These are phyloP conservation scores for Kazachstania psychrophila DNA, from an alignment of 805 yeast species.

Conservation along the genomic window DNA sequence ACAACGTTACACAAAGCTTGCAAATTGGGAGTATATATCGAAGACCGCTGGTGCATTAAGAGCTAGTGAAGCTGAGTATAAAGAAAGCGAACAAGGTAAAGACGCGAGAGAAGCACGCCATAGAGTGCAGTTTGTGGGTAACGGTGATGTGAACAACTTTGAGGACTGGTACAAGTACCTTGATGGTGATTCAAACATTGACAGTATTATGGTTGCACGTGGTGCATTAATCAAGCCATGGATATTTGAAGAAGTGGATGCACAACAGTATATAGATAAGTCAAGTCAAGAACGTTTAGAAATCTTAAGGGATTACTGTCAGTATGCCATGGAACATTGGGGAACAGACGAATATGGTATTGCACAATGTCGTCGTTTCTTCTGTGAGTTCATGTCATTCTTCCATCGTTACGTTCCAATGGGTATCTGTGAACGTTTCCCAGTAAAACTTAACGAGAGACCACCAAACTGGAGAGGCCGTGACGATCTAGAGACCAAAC, in stretches of 20 bases:
- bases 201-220: conserved; percentile 94
- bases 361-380: conserved; percentile 73
- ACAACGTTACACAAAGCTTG: conserved; percentile 84
- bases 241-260: conserved; percentile 93
- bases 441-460: conserved; percentile 84
- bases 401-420: conserved; percentile 92
- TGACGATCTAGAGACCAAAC: conserved; percentile 80
- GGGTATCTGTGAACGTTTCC: conserved; percentile 81
- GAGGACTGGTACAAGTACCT: conserved; percentile 81
- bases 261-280: conserved; percentile 84
- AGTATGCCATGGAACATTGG: conserved; percentile 91
- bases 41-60: conserved; percentile 63
- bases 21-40: conserved; percentile 85
- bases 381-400: conserved; percentile 91
- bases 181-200: conserved; percentile 53
- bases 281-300: conserved; percentile 83
- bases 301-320: conserved; percentile 56
- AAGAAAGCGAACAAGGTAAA: conserved; percentile 57
- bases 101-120: conserved; percentile 48
- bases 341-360: conserved; percentile 95
- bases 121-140: conserved; percentile 80
- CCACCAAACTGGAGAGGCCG: conserved; percentile 93
- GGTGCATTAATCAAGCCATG: conserved; percentile 98
- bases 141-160: conserved; percentile 83
- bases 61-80: conserved; percentile 42